Percentiles rank a stretch among this genome's conserved stretches.
These are phyloP conservation scores for Colletotrichum eremochloae DNA, from an alignment of 2,329 filamentous ascomycete genomes.

Conservation along the genomic window DNA sequence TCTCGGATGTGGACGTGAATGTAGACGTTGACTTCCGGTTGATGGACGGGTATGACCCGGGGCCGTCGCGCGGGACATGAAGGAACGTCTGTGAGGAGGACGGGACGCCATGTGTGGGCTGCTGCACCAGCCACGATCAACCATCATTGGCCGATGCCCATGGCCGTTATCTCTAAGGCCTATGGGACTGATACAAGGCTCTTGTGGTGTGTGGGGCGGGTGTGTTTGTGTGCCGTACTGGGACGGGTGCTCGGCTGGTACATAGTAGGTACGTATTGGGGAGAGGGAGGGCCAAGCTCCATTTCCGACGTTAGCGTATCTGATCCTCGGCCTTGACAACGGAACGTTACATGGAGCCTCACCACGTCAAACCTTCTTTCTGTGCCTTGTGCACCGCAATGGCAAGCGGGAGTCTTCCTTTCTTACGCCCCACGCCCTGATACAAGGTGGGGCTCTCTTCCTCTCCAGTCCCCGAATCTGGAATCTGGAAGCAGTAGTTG, in stretches of 20 bases:
- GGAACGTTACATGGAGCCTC: slow-evolving; percentile 43
- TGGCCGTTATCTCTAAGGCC: slow-evolving; percentile 2
- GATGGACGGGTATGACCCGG: slow-evolving; percentile 26
- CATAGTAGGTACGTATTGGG: slow-evolving; percentile 2
- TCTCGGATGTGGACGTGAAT: slow-evolving; percentile 37
- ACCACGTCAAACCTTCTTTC: slow-evolving; percentile 42
- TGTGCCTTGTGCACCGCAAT: background rate
- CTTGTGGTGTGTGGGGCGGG: background rate
- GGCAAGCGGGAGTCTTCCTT: slow-evolving; percentile 16
- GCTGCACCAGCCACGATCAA: slow-evolving; percentile 16
- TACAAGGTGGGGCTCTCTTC: slow-evolving; percentile 20
- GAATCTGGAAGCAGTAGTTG: slow-evolving; percentile 20
- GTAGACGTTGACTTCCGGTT: slow-evolving; percentile 28
- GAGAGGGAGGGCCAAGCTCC: slow-evolving; percentile 14
- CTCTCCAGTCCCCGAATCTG: slow-evolving; percentile 13
- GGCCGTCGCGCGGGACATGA: slow-evolving; percentile 27
- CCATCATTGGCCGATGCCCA: slow-evolving; percentile 22
- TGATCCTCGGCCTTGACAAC: slow-evolving; percentile 37
- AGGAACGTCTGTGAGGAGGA: slow-evolving; percentile 11
- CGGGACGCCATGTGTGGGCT: slow-evolving; percentile 39
- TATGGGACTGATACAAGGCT: too few species aligned
- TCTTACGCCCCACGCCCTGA: slow-evolving; percentile 8
- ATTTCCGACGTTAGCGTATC: slow-evolving; percentile 32
- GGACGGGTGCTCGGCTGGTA: slow-evolving; percentile 1
- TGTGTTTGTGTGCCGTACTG: background rate